phyloP scores from a whole-genome alignment of 805 yeast genomes.

The Kazachstania psychrophila region DNA sequence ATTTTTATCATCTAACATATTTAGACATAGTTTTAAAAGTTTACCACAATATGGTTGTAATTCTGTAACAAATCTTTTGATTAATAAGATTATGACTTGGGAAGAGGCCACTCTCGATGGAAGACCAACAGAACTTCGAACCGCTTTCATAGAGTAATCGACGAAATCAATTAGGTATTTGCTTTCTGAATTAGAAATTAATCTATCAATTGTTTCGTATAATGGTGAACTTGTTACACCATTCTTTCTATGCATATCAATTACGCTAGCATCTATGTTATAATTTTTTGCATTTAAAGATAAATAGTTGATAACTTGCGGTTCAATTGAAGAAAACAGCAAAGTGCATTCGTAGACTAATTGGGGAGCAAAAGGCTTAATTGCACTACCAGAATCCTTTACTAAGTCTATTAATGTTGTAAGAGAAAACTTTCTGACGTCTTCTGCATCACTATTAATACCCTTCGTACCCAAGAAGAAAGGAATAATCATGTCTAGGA shows the following conservation, averaged over 20 bases:
- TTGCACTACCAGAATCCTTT: constrained; percentile 48
- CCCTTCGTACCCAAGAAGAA: constrained; percentile 75
- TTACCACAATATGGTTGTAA: constrained; percentile 48
- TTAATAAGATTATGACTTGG: constrained; percentile 55
- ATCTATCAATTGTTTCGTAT: constrained; percentile 73
- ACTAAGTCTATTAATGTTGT: constrained; percentile 65
- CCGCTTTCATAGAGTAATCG: constrained; percentile 42
- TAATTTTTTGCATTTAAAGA: constrained; percentile 84
- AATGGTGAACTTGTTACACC: constrained; percentile 75
- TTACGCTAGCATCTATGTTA: constrained; percentile 56
- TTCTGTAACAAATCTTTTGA: constrained; percentile 43
- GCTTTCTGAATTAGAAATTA: constrained; percentile 49
- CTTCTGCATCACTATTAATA: constrained; percentile 75
- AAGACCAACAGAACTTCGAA: constrained; percentile 69
- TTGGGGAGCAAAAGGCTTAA: constrained; percentile 58
- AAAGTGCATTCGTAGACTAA: constrained; percentile 60
- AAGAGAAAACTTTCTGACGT: constrained; percentile 66
- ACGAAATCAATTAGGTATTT: constrained; percentile 37
- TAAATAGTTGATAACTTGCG: constrained; percentile 78
- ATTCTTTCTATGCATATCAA: constrained; percentile 69
- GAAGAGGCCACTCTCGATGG: constrained; percentile 88
- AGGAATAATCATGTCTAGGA: constrained; percentile 57
- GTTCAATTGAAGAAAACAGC: constrained; percentile 81
- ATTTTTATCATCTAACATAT: constrained; percentile 61
- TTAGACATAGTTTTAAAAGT: constrained; percentile 47